phyloP scores from a whole-genome alignment of 2,329 filamentous ascomycete genomes.

The Penicillium sp. region DNA sequence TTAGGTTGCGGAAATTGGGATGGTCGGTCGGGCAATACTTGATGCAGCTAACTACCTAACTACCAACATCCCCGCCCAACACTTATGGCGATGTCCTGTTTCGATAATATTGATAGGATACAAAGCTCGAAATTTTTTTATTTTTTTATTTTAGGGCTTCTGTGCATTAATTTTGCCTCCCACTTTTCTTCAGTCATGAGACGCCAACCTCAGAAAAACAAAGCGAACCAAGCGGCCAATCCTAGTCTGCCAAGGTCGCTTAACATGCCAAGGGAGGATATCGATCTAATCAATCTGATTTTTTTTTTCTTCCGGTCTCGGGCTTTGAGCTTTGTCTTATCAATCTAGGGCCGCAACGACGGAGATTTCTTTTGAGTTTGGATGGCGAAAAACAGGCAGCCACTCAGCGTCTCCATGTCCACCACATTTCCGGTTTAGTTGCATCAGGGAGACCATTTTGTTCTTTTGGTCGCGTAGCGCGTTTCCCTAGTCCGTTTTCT shows the following conservation, averaged over 20 bases:
- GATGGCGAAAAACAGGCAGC: background rate
- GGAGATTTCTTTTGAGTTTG: background rate
- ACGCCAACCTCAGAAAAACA: background rate
- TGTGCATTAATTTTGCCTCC: background rate
- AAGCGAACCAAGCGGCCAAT: background rate
- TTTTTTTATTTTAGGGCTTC: background rate
- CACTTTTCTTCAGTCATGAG: background rate
- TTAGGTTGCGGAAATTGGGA: background rate
- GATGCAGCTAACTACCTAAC: background rate
- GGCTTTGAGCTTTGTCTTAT: conserved; percentile 1
- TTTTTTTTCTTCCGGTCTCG: conserved; percentile 5
- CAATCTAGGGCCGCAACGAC: background rate
- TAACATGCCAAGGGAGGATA: background rate
- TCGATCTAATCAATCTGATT: conserved; percentile 10
- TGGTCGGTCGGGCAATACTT: background rate
- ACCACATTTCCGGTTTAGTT: background rate
- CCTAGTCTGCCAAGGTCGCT: conserved; percentile 3
- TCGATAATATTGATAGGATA: background rate
- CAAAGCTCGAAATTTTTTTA: background rate
- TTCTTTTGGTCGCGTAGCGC: background rate
- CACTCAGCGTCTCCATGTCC: background rate
- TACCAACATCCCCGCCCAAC: background rate
- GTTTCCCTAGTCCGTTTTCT: background rate
- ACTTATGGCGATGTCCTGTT: background rate
- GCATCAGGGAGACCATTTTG: too few relatives aligned